Conservation (phyloP, 2,329 filamentous ascomycete genomes). For the Trichoderma simmonsii region DNA sequence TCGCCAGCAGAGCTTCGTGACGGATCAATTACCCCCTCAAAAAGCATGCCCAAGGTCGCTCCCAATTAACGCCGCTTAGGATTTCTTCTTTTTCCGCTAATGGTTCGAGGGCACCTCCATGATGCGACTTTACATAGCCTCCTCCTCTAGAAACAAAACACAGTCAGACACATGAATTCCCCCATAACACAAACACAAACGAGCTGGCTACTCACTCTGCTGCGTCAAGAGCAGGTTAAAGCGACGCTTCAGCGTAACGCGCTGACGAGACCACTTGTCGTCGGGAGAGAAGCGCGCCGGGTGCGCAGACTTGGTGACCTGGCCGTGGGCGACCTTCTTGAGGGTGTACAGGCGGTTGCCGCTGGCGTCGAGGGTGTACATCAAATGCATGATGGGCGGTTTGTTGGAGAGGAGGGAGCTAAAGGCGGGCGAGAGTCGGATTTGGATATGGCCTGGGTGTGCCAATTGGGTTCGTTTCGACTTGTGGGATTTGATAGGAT, state of each 20-base stretch:
- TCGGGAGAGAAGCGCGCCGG: conserved; percentile 96
- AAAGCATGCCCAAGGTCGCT: background rate
- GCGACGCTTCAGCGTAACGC: conserved; percentile 90
- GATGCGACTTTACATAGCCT: conserved; percentile 9
- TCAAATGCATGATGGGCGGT: conserved; percentile 52
- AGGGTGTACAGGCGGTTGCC: conserved; percentile 94
- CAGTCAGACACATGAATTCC: background rate
- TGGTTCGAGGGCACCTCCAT: background rate
- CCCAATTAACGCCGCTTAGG: background rate
- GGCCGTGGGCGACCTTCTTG: conserved; percentile 79
- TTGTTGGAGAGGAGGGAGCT: too few species aligned
- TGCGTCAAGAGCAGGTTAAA: conserved; percentile 86
- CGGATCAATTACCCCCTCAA: too few species aligned
- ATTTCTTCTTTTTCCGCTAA: background rate
- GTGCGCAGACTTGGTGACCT: conserved; percentile 94
- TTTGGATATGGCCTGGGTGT: background rate
- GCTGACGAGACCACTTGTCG: conserved; percentile 97
- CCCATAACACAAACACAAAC: background rate
- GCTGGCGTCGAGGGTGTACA: conserved; percentile 78
- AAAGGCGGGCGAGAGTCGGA: background rate
- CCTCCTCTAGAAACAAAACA: conserved; percentile 4
- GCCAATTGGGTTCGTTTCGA: background rate
- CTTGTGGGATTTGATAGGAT: conserved; percentile 1
- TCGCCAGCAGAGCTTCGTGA: background rate
- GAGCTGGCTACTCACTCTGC: conserved; percentile 47